Base-by-base conservation (phyloP, 2,329 filamentous ascomycete genomes). In the Niveomyces coronatus region DNA sequence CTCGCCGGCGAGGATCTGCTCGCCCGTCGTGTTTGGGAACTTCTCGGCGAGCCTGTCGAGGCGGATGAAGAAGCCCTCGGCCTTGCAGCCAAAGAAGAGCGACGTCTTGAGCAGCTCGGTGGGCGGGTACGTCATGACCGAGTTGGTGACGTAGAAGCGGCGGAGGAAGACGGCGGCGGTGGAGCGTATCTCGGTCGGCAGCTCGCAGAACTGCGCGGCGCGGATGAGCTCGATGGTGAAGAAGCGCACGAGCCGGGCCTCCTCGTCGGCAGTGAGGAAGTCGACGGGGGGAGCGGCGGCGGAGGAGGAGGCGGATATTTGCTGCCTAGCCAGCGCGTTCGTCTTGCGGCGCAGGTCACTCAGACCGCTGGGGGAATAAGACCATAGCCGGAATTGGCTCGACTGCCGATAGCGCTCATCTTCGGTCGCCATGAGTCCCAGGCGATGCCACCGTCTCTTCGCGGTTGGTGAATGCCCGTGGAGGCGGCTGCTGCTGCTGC, bases 81-180 rank as follows among this genome's bases (percentile, higher is more conserved):
- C 85, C 63, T 98, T 98, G 52, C 82, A 87, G 9, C 87, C 87
- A 46, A 98, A 84, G 67, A 93, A 96, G 39, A 98, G 73, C 24
- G 84, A 85, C 20, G 87, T 91, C 54, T 88, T 85, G 56, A 94
- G 79, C 48, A 96, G 83, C 45, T 86, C 80, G 45, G 85, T 83
- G 0, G 88, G 89, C 45, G 89, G 85, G 56, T 98, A 96, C 20
- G 88, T 94, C 85, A 96, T 94, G 53, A 88, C 77, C 28, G 85
- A 93, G 62, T 96, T 94, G 53, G 84, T 89, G 26, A 94, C 74
- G 65, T 96, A 98, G 70, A 98, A 96, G 41, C 91, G 83, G 40
- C 85, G 83, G 43, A 98, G 73, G 57, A 93, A 95, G 53, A 93
- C 79, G 44, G 89, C 83, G 4, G 86, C 85, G 6, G 88, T 94